Evolutionary conservation across 306 rosid genomes (phyloP), one percentile per base, ranked within the genome.

Genomic region (Cercis canadensis): DNA sequence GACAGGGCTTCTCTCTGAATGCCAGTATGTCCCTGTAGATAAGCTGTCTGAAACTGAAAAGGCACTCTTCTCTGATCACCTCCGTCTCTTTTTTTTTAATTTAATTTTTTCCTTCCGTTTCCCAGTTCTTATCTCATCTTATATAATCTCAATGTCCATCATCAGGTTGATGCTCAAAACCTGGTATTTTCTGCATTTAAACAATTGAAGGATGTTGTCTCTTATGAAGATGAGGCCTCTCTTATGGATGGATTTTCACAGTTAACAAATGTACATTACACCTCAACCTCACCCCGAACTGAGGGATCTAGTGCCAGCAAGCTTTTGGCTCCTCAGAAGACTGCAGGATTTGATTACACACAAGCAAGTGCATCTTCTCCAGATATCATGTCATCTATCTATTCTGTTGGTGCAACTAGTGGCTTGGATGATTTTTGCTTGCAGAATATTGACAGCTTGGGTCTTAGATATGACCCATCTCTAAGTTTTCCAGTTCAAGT

Each of bases 1-100:
- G 52, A 82, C 83, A 75, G 97, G 97, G 55, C 71, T 89, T 44
- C 82, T 87, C 72, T 83, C 82, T 11, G 97, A 89, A 41, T 73
- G 81, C 80, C 85, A 87, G 73, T 86, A 81, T 80, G 77, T 82
- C 73, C 78, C 88, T 57, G 58, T 85, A 31, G 90, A 87, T 76
- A 85, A 86, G 86, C 87, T 94, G 74, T 78, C 96, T 36, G 99
- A 91, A 78, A 70, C 84, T 39, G 92, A 94, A 45, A 91, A 87
- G 99, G 97, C 64, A 89, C 70, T 73, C 54, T 67, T 82, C 73
- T 79, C 68, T 77, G 32, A 65, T 45, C 69, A 62, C 65, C 70
- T 74, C 44, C 31, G 52, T 17, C 31, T 73, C 53, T 65, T 49
- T 8, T 33, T 13, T 66, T 21, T n/a, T n/a, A n/a, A n/a, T n/a